Evolutionary conservation across 1,139 yeast species (phyloP).

Genomic region (Pichia sp.): DNA sequence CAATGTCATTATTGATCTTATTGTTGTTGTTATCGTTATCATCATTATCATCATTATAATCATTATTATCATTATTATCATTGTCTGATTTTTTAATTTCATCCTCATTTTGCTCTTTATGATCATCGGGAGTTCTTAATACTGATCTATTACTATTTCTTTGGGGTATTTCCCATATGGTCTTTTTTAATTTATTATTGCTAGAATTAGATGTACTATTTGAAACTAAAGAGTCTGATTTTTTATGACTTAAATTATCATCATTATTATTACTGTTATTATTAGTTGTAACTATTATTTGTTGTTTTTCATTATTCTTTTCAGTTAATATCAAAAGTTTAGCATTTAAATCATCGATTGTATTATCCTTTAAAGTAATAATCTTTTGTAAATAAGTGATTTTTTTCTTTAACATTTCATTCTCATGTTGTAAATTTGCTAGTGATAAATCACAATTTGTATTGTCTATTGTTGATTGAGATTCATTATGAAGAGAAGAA

Average conservation of each 20-base stretch:
- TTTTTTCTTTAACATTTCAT: slow-evolving; percentile 7
- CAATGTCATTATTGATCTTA: neutral
- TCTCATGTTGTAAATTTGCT: slow-evolving; percentile 7
- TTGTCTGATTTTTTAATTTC: too few species aligned
- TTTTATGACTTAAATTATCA: neutral
- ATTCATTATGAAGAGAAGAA: neutral
- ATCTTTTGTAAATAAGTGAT: slow-evolving; percentile 10
- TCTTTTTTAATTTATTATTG: too few species aligned
- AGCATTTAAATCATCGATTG: slow-evolving; percentile 9
- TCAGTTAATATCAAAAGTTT: slow-evolving; percentile 1
- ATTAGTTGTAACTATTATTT: neutral
- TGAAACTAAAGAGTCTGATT: neutral
- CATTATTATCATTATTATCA: too few species aligned
- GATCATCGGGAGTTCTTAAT: neutral
- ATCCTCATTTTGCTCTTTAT: too few species aligned
- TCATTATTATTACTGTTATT: neutral
- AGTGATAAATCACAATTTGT: neutral
- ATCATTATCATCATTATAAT: too few species aligned
- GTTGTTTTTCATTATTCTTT: neutral
- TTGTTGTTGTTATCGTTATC: neutral
- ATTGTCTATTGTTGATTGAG: slow-evolving; percentile 1
- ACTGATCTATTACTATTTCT: slow-evolving; percentile 8
- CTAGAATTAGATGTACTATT: too few species aligned
- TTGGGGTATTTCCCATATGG: slow-evolving; percentile 12
- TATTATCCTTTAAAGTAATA: slow-evolving; percentile 10